Conservation (phyloP, 257 asterid genomes). For the Ocimum tenuiflorum region DNA sequence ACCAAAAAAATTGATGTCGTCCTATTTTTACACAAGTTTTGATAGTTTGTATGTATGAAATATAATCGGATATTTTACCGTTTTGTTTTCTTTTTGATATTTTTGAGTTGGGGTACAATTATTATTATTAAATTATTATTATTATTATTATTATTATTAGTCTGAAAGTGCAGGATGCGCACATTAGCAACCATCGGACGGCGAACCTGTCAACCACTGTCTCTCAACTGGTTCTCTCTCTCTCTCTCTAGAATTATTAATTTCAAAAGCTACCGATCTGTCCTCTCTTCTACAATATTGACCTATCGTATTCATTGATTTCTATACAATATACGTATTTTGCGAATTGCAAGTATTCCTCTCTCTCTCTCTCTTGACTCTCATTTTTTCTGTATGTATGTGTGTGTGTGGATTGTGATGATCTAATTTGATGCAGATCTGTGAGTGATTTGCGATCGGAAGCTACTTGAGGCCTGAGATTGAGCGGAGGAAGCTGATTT, state of each 20-base stretch:
- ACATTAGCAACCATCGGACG: constrained; percentile 26
- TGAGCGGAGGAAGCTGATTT: constrained; percentile 17
- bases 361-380: background rate
- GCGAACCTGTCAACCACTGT: constrained; percentile 25
- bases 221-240: constrained; percentile 23
- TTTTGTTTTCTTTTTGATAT: no score
- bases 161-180: constrained; percentile 23
- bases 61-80: no score
- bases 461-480: background rate
- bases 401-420: background rate
- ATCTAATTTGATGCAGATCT: constrained; percentile 28
- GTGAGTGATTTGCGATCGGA: constrained; percentile 8
- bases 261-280: constrained; percentile 25
- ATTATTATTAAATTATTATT: no score
- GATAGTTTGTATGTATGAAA: background rate
- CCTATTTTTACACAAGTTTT: no score
- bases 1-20: no score
- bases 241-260: constrained; percentile 15
- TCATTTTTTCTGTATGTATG: background rate
- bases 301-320: constrained; percentile 19
- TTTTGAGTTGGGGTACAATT: background rate
- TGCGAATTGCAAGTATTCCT: constrained; percentile 1
- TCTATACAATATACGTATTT: constrained; percentile 13
- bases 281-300: constrained; percentile 18
- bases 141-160: no score